Evolutionary conservation across 192 early-diverging fungal species (phyloP), one percentile per base, ranked within the genome.

Genomic region (Linnemannia schmuckeri): DNA sequence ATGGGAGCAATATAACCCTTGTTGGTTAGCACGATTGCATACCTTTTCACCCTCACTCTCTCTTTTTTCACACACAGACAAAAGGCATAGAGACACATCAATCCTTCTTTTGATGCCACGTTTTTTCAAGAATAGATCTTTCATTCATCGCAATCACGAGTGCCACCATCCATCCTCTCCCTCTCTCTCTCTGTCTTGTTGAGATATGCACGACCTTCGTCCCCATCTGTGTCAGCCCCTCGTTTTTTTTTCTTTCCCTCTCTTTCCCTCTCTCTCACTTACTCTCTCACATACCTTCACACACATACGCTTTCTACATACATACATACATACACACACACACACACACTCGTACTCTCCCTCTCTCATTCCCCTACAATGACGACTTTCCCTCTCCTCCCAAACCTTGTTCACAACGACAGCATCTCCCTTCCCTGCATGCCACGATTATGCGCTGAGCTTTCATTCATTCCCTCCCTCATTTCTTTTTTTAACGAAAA

Each of bases 151-250:
- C n/a, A 57, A 57, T 57, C 55, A 57, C 55, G 55, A n/a, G 55
- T 27, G 9, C 55, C 55, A 70, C 69, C 69, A 37, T 35, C 70
- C 41, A 2, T n/a, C 70, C 40, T 72, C 41, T 71, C 41, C 41
- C 30, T 13, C 27, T 38, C n/a, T 6, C 37, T 46, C 44, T 46
- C 68, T 30, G 35, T 12, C 38, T 5, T 35, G 18, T 70, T 70
- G 38, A 35, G 38, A 40, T 66, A 66, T 66, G 61, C 61, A 66
- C 61, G 61, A 61, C 61, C 30, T 8, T 66, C 79, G 37, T 46
- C 52, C 17, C 33, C 42, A 46, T 74, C 57, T 66, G 38, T 44
- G 35, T 69, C 72, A 18, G 55, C 72, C 72, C 79, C 73, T 69
- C 66, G 30, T 47, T 70, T 75, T 81, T 81, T 30, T 57, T n/a